Conservation (phyloP, 371 early-diverging fungal genomes). For the Zopfochytrium polystomum region DNA sequence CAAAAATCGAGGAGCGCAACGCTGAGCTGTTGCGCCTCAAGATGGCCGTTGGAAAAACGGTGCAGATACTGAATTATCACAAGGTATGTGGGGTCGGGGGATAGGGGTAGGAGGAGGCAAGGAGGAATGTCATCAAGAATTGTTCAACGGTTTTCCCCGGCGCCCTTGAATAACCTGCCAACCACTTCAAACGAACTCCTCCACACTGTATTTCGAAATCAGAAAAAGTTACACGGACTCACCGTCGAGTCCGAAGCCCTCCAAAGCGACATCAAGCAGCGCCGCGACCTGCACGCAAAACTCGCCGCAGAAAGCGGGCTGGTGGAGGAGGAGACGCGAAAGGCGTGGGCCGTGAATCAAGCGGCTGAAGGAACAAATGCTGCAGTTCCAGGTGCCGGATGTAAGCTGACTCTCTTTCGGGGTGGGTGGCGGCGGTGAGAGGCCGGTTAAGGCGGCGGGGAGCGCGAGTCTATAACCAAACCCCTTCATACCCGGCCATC, state of each 20-base stretch:
- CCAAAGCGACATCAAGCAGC: slow-evolving; percentile 38
- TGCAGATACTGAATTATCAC: slow-evolving; percentile 47
- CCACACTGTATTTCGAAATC: background rate
- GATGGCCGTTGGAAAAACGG: slow-evolving; percentile 52
- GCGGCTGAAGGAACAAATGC: slow-evolving; percentile 33
- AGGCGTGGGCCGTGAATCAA: slow-evolving; percentile 33
- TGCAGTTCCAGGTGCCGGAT: slow-evolving; percentile 45
- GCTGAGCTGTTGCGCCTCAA: slow-evolving; percentile 53
- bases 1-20: slow-evolving; percentile 58
- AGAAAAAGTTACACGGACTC: slow-evolving; percentile 42
- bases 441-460: too few species aligned
- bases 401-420: slow-evolving; percentile 21
- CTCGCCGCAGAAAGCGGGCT: slow-evolving; percentile 34
- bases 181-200: background rate
- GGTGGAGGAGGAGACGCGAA: slow-evolving; percentile 37
- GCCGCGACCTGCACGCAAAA: slow-evolving; percentile 41
- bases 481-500: slow-evolving; percentile 7
- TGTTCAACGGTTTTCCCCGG: too few species aligned
- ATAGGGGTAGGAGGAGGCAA: background rate
- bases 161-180: slow-evolving; percentile 1
- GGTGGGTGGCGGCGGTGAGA: background rate
- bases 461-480: too few species aligned
- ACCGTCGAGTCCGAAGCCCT: slow-evolving; percentile 41
- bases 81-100: slow-evolving; percentile 29
- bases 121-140: background rate